Percentiles rank a stretch among this genome's conserved stretches.
Conservation (phyloP, 306 rosid genomes). For the Rubus idaeus region DNA sequence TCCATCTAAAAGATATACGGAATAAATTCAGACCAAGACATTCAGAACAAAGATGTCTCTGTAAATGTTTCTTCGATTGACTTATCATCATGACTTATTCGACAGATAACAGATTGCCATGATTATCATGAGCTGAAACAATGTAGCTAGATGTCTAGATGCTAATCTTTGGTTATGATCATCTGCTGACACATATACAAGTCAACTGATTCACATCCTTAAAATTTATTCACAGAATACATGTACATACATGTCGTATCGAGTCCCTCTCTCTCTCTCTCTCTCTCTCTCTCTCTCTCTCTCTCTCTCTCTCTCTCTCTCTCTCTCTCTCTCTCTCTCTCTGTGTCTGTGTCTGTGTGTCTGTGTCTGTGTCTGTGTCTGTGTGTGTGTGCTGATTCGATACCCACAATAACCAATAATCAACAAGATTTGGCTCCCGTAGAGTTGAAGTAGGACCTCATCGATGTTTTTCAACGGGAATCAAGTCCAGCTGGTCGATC, state of each 20-base stretch:
- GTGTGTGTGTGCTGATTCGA: not conserved
- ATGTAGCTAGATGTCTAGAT: not conserved
- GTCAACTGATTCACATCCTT: not conserved
- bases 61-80: not conserved
- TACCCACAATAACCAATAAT: constrained; percentile 5
- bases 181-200: not conserved
- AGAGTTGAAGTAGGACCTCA: not conserved
- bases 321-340: not conserved
- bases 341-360: too few relatives aligned
- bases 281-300: not conserved
- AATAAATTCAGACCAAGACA: not conserved
- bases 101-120: not conserved
- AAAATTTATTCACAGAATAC: not conserved
- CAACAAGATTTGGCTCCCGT: not conserved
- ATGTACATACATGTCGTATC: not conserved
- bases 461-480: not conserved
- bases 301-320: not conserved
- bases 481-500: not conserved
- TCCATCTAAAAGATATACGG: not conserved
- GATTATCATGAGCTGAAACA: not conserved
- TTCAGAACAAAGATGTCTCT: not conserved
- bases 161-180: not conserved
- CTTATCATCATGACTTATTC: not conserved
- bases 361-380: too few relatives aligned
- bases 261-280: not conserved